These are phyloP conservation scores for Gastrolobium bilobum DNA, from an alignment of 306 rosid species.

Conservation along the genomic window DNA sequence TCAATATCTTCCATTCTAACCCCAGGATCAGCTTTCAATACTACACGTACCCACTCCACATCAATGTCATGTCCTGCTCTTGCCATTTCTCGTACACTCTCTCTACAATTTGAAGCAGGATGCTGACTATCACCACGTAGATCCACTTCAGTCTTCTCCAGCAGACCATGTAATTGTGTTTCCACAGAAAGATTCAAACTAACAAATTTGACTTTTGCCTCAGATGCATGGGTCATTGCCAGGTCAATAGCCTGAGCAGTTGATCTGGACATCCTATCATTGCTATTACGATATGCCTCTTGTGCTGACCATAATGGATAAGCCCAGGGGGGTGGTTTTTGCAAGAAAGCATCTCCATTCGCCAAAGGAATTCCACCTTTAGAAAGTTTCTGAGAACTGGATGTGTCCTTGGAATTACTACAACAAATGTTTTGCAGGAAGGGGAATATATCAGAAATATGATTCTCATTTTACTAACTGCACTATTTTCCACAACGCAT, in stretches of 20 bases:
- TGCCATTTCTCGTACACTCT: conserved; percentile 47
- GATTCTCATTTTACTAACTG: conserved; percentile 40
- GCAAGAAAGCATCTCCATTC: conserved; percentile 88
- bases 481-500: conserved; percentile 34
- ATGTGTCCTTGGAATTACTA: conserved; percentile 78
- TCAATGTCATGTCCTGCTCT: conserved; percentile 55
- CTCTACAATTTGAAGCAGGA: conserved; percentile 49
- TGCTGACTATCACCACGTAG: conserved; percentile 32
- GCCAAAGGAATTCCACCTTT: conserved; percentile 97
- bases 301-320: conserved; percentile 96
- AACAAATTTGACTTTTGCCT: conserved; percentile 71
- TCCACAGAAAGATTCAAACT: conserved; percentile 69
- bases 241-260: conserved; percentile 96
- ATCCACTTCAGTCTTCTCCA: conserved; percentile 55
- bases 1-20: conserved; percentile 88
- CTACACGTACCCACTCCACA: conserved; percentile 82
- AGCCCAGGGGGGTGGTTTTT: conserved; percentile 97
- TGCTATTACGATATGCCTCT: conserved; percentile 88
- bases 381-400: conserved; percentile 78
- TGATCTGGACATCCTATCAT: conserved; percentile 92
- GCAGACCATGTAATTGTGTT: conserved; percentile 54
- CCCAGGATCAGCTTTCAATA: conserved; percentile 81
- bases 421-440: conserved; percentile 47
- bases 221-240: conserved; percentile 84
- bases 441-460: conserved; percentile 40